phyloP scores from a whole-genome alignment of 805 yeast genomes.

The Priceomyces melissophilus region DNA sequence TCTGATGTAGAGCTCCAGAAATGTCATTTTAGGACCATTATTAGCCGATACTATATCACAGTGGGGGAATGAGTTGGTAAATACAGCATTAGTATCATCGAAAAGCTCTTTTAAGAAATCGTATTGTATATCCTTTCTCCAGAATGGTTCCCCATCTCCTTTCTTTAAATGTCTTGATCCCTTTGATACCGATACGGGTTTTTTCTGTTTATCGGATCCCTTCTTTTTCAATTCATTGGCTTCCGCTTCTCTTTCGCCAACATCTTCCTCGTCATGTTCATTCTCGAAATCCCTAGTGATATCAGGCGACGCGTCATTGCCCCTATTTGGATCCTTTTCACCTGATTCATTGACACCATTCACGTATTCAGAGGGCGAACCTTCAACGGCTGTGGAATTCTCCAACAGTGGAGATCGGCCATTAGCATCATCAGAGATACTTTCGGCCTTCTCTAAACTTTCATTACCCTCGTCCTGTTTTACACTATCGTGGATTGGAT shows the following conservation, averaged over 20 bases:
- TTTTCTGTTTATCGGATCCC: conserved; percentile 14
- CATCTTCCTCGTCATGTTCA: conserved; percentile 10
- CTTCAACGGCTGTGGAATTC: background rate
- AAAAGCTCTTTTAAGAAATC: conserved; percentile 68
- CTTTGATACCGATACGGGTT: conserved; percentile 18
- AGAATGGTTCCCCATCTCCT: conserved; percentile 87
- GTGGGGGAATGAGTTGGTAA: conserved; percentile 57
- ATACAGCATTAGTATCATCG: conserved; percentile 59
- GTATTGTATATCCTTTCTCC: conserved; percentile 84
- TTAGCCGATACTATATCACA: conserved; percentile 35
- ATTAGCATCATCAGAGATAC: conserved; percentile 4
- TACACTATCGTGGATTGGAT: conserved; percentile 41
- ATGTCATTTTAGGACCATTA: conserved; percentile 54
- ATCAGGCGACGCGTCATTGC: conserved; percentile 9
- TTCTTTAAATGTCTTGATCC: conserved; percentile 70
- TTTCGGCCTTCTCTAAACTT: conserved; percentile 1
- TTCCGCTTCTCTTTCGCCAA: conserved; percentile 7
- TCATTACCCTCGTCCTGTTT: conserved; percentile 4
- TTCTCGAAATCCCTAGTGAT: conserved; percentile 11
- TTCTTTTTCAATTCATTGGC: conserved; percentile 4
- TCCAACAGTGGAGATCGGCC: background rate
- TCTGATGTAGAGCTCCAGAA: conserved; percentile 78
- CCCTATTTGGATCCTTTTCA: conserved; percentile 6
- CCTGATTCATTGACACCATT: conserved; percentile 1
- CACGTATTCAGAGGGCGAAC: background rate